Evolutionary conservation across 371 early-diverging fungal species (phyloP), one percentile per base, ranked within the genome.

Genomic region (Syncephalastrum sp.): DNA sequence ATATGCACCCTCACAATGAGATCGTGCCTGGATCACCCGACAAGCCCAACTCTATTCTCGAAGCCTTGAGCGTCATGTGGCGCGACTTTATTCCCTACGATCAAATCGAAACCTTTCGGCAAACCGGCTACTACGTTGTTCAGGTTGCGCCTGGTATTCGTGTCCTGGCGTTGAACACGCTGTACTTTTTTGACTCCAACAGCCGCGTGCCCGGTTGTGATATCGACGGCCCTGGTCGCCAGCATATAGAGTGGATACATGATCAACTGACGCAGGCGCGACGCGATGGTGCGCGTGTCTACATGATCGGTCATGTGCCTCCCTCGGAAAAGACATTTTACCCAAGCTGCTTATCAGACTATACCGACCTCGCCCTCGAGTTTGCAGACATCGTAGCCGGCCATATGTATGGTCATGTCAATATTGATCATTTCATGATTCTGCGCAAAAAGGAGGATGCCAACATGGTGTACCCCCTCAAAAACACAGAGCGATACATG

Each of bases 331-430:
- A 52, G 16, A 56, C 67, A 12, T 67, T 60, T 44, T 50, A 56
- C 48, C 17, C 7, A 8, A 55, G 52, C 46, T 91, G 92, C 56
- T 80, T 81, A 54, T 67, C 59, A 6, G 64, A 56, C 3, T 91
- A 89, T 60, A 70, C 75, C 7, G 65, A 69, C 49, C 64, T 89
- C 16, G 75, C 89, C 8, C 64, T 81, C n/a, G 67, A 72, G 56
- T 81, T 69, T 68, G 62, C 71, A 59, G 82, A 87, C 42, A 61
- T 78, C 5, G 85, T 91, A 47, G 68, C 77, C 12, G 86, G 84
- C 19, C 88, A 89, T 68, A 60, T 90, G 56, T 89, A 77, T 59
- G 92, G 92, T 5, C 92, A 91, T 67, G 82, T 82, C 64, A 91
- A 91, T 64, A 76, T 82, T 55, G 91, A 91, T 57, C 82, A 85